Evolutionary conservation across 2,329 filamentous ascomycete species (phyloP).

Genomic region (Microcyclospora tardicrescens): DNA sequence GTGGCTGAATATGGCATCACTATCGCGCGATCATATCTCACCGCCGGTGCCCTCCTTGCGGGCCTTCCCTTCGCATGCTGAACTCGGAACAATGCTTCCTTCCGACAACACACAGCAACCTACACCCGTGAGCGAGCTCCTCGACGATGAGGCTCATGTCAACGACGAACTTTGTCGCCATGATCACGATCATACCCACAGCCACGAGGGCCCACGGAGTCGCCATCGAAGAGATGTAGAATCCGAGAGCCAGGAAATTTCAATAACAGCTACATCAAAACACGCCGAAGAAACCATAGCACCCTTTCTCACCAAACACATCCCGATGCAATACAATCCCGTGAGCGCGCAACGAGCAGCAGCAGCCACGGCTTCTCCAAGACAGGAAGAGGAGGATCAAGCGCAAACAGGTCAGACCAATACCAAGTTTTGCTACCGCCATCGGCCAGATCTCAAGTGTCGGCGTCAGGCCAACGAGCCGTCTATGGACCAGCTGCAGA

Average conservation of each 20-base stretch:
- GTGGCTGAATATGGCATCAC: slow-evolving; percentile 8
- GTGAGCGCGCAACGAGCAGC: slow-evolving; percentile 34
- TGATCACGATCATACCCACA: slow-evolving; percentile 24
- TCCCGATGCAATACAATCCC: slow-evolving; percentile 77
- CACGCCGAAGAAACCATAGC: slow-evolving; percentile 64
- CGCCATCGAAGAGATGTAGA: slow-evolving; percentile 12
- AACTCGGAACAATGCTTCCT: neutral
- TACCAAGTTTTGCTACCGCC: slow-evolving; percentile 90
- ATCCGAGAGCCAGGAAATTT: slow-evolving; percentile 17
- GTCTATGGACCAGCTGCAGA: slow-evolving; percentile 90
- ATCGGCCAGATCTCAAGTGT: slow-evolving; percentile 88
- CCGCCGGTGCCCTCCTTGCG: neutral
- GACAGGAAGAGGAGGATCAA: slow-evolving; percentile 14
- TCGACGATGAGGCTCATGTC: neutral
- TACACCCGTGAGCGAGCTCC: slow-evolving; percentile 7
- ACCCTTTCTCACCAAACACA: slow-evolving; percentile 82
- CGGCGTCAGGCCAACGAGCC: slow-evolving; percentile 83
- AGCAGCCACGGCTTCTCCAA: neutral
- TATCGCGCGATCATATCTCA: slow-evolving; percentile 6
- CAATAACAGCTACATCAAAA: slow-evolving; percentile 37
- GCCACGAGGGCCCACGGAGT: slow-evolving; percentile 19
- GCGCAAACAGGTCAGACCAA: slow-evolving; percentile 42
- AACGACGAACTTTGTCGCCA: slow-evolving; percentile 16
- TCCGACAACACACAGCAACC: slow-evolving; percentile 1
- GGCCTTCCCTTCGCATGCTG: neutral